Evolutionary conservation across 768 basidiomycete species (phyloP).

Genomic region (Lentinus tigrinus): DNA sequence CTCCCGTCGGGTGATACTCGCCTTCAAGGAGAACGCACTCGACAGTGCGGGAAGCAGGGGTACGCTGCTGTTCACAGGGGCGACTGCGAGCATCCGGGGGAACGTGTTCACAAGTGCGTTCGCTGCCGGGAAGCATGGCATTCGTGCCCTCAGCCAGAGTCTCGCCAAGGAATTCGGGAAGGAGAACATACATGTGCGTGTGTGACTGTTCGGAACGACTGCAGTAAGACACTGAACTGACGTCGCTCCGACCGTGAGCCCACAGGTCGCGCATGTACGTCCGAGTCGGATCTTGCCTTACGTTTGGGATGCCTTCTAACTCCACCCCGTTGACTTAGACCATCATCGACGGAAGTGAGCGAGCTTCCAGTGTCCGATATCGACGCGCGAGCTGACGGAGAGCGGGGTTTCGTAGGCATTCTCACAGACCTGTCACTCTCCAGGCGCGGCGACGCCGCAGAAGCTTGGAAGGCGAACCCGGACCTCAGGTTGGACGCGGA

Average conservation of each 20-base stretch:
- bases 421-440: conserved; percentile 31
- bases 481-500: conserved; percentile 55
- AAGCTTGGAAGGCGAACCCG: not conserved
- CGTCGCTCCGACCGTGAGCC: not conserved
- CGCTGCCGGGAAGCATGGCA: conserved; percentile 38
- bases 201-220: not conserved
- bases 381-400: too few species aligned
- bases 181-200: conserved; percentile 39
- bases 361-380: not conserved
- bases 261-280: conserved; percentile 62
- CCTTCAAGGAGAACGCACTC: conserved; percentile 31
- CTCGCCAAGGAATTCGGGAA: conserved; percentile 42
- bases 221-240: conserved; percentile 4
- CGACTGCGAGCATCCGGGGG: conserved; percentile 39
- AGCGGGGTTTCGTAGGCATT: conserved; percentile 27
- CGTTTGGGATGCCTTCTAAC: too few species aligned
- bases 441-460: too few species aligned
- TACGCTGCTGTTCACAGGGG: conserved; percentile 43
- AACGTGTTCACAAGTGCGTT: conserved; percentile 37
- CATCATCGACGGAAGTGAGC: conserved; percentile 64
- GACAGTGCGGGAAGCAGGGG: conserved; percentile 34
- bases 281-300: too few species aligned
- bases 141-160: conserved; percentile 39
- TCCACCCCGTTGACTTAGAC: conserved; percentile 34
- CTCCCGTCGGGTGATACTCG: conserved; percentile 31